phyloP scores from a whole-genome alignment of 257 asterid genomes.

The Jaltomata sinuosa region DNA sequence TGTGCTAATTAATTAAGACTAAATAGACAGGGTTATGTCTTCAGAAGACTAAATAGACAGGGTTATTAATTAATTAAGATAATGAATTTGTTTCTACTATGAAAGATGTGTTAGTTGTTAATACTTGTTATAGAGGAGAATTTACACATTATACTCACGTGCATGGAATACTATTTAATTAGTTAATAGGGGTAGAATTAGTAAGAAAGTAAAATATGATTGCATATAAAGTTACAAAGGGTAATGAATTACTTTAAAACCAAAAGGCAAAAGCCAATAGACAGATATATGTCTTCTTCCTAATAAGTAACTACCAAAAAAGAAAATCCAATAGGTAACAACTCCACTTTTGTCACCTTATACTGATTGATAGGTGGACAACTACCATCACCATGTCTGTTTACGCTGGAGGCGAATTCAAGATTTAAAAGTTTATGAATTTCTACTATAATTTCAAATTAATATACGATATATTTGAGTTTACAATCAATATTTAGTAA shows the following conservation, averaged over 20 bases:
- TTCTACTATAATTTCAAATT: too few species aligned
- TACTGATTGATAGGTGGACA: not conserved
- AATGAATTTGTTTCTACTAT: not conserved
- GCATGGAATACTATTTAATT: not conserved
- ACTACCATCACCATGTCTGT: too few species aligned
- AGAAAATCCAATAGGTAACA: not conserved
- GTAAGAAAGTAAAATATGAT: not conserved
- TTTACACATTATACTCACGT: not conserved
- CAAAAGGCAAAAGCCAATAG: too few species aligned
- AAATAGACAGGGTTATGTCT: too few species aligned
- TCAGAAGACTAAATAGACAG: not conserved
- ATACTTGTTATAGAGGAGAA: not conserved
- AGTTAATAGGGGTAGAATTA: not conserved
- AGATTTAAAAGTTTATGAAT: too few species aligned
- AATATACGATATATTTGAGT: too few species aligned
- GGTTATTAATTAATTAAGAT: not conserved
- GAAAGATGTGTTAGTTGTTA: too few species aligned
- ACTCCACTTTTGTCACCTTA: not conserved
- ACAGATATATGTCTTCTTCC: not conserved
- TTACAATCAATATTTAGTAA: too few species aligned
- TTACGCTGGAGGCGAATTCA: too few species aligned
- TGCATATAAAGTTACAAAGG: not conserved
- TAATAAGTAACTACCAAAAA: too few species aligned
- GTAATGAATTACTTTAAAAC: too few species aligned
- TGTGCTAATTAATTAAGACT: not conserved